phyloP scores from a whole-genome alignment of 257 asterid species.

The Linaria vulgaris region DNA sequence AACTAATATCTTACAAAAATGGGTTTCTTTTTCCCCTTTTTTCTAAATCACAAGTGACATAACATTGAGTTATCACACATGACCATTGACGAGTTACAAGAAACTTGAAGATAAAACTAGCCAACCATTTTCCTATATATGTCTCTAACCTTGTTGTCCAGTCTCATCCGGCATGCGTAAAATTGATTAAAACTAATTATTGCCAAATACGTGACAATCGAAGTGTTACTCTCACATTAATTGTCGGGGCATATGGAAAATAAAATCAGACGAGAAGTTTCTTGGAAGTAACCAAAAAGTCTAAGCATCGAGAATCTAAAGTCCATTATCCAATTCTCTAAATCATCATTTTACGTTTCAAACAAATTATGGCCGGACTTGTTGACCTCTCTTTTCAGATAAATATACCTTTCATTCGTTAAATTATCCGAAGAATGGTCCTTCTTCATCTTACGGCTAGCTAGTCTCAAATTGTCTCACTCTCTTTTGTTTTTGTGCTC shows the following conservation, averaged over 20 bases:
- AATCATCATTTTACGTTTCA: constrained; percentile 44
- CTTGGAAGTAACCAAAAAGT: constrained; percentile 33
- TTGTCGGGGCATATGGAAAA: constrained; percentile 5
- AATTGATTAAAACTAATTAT: no score
- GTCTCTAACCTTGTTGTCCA: no score
- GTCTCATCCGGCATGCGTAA: no score
- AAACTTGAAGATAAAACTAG: no score
- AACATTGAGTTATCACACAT: no score
- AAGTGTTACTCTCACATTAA: constrained; percentile 32
- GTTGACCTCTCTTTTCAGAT: constrained; percentile 48
- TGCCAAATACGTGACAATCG: not conserved
- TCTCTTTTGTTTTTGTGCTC: constrained; percentile 27
- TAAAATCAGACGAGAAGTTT: constrained; percentile 37
- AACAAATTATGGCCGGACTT: constrained; percentile 46
- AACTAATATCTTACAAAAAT: no score
- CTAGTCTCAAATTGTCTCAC: constrained; percentile 30
- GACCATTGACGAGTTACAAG: no score
- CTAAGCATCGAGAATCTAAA: constrained; percentile 18
- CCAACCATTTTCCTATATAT: no score
- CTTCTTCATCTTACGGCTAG: constrained; percentile 3
- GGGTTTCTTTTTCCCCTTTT: no score
- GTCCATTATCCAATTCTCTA: constrained; percentile 26
- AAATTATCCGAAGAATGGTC: constrained; percentile 25
- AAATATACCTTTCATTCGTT: constrained; percentile 27
- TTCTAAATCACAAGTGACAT: no score